Base-by-base conservation (phyloP, 306 rosid species). In the Biancaea sappan region DNA sequence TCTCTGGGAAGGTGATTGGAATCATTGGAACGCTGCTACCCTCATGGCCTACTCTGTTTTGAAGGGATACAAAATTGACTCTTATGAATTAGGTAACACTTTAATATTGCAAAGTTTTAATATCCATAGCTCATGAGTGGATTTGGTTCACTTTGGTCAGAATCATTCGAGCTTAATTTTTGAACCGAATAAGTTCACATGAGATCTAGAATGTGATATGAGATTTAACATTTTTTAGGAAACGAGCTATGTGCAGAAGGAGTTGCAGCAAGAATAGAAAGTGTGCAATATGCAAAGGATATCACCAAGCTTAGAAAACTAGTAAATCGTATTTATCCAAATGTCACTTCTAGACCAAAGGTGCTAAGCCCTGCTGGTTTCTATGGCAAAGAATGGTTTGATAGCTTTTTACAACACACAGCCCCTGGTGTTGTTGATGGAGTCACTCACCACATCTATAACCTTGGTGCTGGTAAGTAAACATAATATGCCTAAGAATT, bases 301-400 rank as follows among this genome's bases (percentile, higher is more conserved):
- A 44, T 91, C 0, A 85, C 65, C 14, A 43, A 4, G 21, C 80
- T 91, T 1, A 82, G 82, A 40, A 3, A 19, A 18, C 3, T 86
- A 12, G 82, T 89, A 34, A 71, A 82, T 19, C 13, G 34, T 10
- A 6, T 84, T 1, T 87, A 87, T 59, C 86, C 84, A 9, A 46
- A 79, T 73, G 51, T 76, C 18, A 28, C 71, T 6, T 84, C 76
- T 50, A 76, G 85, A 28, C 97, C 95, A 4, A 76, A 87, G 63
- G 81, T 91, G 5, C 18, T 89, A 19, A 92, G 89, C 8, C 95
- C 95, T 6, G 95, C 77, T 9, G 88, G 97, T 5, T 91, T 89
- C 70, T 89, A 75, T 53, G 81, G 61, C 8, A 82, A 73, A 31
- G 79, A 84, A 22, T 87, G 97, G 97, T 89, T 80, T 57, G 72